Base-by-base conservation (phyloP, 2,329 filamentous ascomycete genomes). In the Colletotrichum viniferum region DNA sequence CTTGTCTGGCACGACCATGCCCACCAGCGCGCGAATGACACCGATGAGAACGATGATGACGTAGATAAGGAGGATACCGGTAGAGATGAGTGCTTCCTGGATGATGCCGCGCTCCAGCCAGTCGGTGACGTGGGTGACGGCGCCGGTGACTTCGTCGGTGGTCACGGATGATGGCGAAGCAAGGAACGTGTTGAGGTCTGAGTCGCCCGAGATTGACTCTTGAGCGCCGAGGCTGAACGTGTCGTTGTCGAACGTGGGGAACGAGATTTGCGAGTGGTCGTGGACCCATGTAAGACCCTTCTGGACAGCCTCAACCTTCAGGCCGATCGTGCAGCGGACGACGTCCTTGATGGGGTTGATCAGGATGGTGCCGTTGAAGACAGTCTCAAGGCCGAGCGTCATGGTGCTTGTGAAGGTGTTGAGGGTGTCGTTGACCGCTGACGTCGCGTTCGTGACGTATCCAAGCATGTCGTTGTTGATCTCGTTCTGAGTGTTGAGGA, bases 261-360 rank as follows among this genome's bases (percentile, higher is more conserved):
- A 94, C 75, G 91, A 87, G 79, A 99, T 90, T 77, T 97, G 91
- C 5, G 97, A 95, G 82, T 98, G 88, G 78, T 98, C 93, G 80
- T 94, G 91, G 13, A 98, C 94, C 96, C 96, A 99, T 1, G 95
- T 98, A n/a, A 98, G 89, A 14, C 94, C 97, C 81, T 94, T 93
- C 83, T 98, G 92, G 78, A 99, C 92, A 26, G 92, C 91, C 78
- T 94, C 92, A 77, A 98, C 90, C 87, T 98, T 98, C 81, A 98
- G 89, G 9, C 93, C 92, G 78, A 98, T 92, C n/a, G 98, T 88
- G 81, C 97, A 98, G 81, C 95, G 91, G 77, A 98, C 90, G 38
- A 98, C 92, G 58, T 95, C 93, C 80, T 92, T 89, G 80, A 98
- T 93, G 0, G 96, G 94, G 32, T 93, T 91, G 78, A 95, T 90